Conservation (phyloP, 2,329 filamentous ascomycete genomes). For the Salinomyces thailandicus region DNA sequence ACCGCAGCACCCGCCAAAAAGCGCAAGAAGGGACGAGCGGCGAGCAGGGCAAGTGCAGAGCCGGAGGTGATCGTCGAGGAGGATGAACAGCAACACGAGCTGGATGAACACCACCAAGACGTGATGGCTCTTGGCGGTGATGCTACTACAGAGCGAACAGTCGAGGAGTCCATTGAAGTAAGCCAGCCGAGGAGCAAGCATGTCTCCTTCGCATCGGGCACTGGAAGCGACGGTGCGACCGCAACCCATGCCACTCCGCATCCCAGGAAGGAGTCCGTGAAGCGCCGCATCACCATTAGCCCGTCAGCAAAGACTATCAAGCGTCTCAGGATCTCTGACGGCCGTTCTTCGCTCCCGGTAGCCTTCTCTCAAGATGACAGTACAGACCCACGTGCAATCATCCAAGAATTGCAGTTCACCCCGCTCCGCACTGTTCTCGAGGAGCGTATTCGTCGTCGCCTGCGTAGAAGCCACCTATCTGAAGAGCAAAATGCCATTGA, state of each 20-base stretch:
- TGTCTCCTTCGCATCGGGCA: conserved; percentile 24
- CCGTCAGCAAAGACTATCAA: conserved; percentile 11
- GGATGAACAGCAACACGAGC: conserved; percentile 12
- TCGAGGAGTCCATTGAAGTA: conserved; percentile 10
- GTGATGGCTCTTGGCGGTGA: not conserved
- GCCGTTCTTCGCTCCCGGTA: conserved; percentile 24
- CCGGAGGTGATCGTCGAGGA: conserved; percentile 20
- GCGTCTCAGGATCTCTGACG: conserved; percentile 15
- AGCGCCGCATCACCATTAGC: conserved; percentile 24
- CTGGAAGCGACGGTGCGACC: conserved; percentile 12
- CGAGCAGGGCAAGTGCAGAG: conserved; percentile 14
- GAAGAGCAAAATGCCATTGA: conserved; percentile 30
- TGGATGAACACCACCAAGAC: not conserved
- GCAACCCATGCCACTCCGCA: conserved; percentile 26
- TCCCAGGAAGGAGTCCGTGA: conserved; percentile 21
- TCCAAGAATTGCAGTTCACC: conserved; percentile 21
- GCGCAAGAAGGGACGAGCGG: conserved; percentile 13
- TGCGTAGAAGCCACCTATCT: conserved; percentile 31
- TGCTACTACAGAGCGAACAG: conserved; percentile 10
- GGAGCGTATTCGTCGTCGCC: conserved; percentile 27
- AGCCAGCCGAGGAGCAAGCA: conserved; percentile 13
- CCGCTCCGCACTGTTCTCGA: conserved; percentile 23
- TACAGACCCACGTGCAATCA: conserved; percentile 10
- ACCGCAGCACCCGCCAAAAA: conserved; percentile 12
- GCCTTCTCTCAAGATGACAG: conserved; percentile 13